These are phyloP conservation scores for Chenopodium berlandieri DNA, from an alignment of 148 eudicot genomes.

Conservation along the genomic window DNA sequence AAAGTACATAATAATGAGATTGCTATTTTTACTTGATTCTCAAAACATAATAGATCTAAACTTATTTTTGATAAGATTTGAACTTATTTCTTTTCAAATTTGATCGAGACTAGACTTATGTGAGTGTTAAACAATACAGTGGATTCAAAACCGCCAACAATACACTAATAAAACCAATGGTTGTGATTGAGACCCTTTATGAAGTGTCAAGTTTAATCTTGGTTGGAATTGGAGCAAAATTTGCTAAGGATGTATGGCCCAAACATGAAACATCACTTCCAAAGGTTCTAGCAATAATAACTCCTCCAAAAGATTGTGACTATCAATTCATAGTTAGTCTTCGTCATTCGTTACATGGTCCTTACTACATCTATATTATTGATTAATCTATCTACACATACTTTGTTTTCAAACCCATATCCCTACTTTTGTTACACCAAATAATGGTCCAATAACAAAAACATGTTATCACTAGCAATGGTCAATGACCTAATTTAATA, in stretches of 20 bases:
- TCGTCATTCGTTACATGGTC: background rate
- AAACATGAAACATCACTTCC: background rate
- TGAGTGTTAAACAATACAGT: background rate
- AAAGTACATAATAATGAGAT: no score
- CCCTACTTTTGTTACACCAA: background rate
- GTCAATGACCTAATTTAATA: background rate
- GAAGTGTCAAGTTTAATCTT: no score
- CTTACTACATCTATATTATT: background rate
- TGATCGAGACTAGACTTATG: no score
- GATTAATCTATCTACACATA: background rate
- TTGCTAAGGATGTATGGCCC: background rate
- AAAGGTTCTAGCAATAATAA: background rate
- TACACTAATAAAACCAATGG: background rate
- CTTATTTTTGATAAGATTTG: no score
- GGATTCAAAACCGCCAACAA: background rate
- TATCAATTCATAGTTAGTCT: background rate
- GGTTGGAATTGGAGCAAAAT: background rate
- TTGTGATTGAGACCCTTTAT: no score
- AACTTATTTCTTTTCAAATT: no score
- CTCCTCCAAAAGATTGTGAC: background rate
- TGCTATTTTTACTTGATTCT: no score
- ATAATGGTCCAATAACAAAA: background rate
- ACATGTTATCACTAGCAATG: background rate
- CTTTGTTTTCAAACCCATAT: background rate
- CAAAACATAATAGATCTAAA: no score